Conservation (phyloP, 352 stramenopile species). For the Peronospora farinosa region DNA sequence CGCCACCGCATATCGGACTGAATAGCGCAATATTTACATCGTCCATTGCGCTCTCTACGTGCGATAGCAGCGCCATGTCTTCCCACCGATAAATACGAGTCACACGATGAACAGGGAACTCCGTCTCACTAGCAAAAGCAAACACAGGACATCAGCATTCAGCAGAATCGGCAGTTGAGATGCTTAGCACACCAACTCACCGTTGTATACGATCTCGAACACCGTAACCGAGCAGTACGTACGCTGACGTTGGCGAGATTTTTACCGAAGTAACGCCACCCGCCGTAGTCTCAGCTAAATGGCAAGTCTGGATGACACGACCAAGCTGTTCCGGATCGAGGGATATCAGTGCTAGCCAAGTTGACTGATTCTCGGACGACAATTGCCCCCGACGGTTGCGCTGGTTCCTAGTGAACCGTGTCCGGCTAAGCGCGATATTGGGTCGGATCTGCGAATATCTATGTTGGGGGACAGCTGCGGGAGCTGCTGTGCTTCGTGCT, state of each 20-base stretch:
- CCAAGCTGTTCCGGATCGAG: slow-evolving; percentile 72
- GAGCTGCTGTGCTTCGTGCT: slow-evolving; percentile 19
- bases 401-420: slow-evolving; percentile 68
- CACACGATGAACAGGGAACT: slow-evolving; percentile 80
- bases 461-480: slow-evolving; percentile 38
- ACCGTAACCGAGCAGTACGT: slow-evolving; percentile 81
- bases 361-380: slow-evolving; percentile 79
- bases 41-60: slow-evolving; percentile 87
- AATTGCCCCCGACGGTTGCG: slow-evolving; percentile 62
- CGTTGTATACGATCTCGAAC: slow-evolving; percentile 79
- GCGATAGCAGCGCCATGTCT: slow-evolving; percentile 82
- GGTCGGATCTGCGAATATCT: slow-evolving; percentile 78
- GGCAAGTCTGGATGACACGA: slow-evolving; percentile 73
- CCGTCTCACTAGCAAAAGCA: slow-evolving; percentile 45
- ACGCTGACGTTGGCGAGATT: slow-evolving; percentile 81
- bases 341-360: slow-evolving; percentile 79
- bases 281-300: slow-evolving; percentile 71
- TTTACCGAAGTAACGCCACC: slow-evolving; percentile 87
- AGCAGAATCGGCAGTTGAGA: not conserved
- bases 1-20: slow-evolving; percentile 92
- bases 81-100: slow-evolving; percentile 86
- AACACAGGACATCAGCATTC: slow-evolving; percentile 4
- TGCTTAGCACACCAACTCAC: slow-evolving; percentile 24
- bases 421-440: slow-evolving; percentile 80
- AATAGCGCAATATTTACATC: slow-evolving; percentile 99